A percentile compares a stretch with the other conserved stretches of the same genome.
Conservation (phyloP, 495 filamentous ascomycete genomes). For the Penicillium steckii region DNA sequence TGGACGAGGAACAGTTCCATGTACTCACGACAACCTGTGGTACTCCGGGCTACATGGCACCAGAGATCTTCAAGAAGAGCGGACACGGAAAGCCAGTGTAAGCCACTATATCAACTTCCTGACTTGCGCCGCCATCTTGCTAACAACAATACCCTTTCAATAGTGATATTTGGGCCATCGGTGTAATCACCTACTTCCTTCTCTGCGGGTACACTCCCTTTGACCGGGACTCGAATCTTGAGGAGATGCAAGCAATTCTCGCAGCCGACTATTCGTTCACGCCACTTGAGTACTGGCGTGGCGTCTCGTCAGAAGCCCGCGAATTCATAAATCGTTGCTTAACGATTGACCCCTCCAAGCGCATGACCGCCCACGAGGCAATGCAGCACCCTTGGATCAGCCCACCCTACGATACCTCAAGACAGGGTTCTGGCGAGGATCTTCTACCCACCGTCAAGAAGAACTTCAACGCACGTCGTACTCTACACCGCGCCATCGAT, state of each 20-base stretch:
- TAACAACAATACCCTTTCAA: not conserved
- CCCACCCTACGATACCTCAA: conserved; percentile 42
- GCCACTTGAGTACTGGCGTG: conserved; percentile 95
- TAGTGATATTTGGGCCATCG: conserved; percentile 78
- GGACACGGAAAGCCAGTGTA: conserved; percentile 80
- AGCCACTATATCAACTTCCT: conserved; percentile 18
- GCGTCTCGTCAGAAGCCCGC: conserved; percentile 80
- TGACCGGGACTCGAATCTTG: conserved; percentile 93
- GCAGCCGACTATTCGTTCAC: conserved; percentile 95
- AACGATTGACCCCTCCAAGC: conserved; percentile 79
- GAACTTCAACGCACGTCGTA: conserved; percentile 96
- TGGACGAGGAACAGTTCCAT: conserved; percentile 99
- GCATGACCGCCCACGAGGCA: conserved; percentile 94
- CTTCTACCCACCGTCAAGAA: conserved; percentile 92
- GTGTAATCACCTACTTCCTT: conserved; percentile 91
- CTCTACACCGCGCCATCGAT: conserved; percentile 94
- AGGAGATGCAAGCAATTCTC: conserved; percentile 99
- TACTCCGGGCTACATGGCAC: conserved; percentile 95
- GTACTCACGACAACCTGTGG: conserved; percentile 97
- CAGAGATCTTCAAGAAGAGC: conserved; percentile 77
- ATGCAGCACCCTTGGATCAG: conserved; percentile 86
- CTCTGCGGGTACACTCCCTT: conserved; percentile 98
- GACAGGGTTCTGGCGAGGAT: conserved; percentile 58
- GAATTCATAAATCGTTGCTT: conserved; percentile 88
- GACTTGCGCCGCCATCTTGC: not conserved